Evolutionary conservation across 768 basidiomycete genomes (phyloP).

Genomic region (Lactarius hatsudake): DNA sequence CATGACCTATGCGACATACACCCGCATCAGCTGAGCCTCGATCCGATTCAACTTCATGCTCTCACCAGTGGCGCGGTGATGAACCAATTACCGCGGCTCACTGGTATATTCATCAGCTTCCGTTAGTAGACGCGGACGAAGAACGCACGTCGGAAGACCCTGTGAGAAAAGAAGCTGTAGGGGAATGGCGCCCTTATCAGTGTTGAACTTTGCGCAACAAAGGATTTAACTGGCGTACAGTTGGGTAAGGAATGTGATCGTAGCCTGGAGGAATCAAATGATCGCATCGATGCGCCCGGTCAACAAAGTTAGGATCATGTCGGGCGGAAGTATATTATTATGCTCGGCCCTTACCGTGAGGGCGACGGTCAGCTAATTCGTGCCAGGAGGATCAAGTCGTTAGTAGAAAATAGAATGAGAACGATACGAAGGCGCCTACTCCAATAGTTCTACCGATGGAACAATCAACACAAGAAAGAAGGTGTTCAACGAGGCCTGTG

Average conservation of each 20-base stretch:
- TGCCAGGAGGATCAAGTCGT: background rate
- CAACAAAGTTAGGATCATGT: background rate
- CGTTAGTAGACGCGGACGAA: background rate
- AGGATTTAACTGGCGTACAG: background rate
- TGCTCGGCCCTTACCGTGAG: slow-evolving; percentile 4
- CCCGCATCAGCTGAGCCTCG: background rate
- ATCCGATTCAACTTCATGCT: background rate
- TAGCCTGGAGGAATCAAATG: background rate
- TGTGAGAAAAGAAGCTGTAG: slow-evolving; percentile 14
- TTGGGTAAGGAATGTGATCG: slow-evolving; percentile 12
- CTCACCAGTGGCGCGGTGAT: slow-evolving; percentile 17
- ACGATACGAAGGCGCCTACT: background rate
- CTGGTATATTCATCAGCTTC: background rate
- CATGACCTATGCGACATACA: background rate
- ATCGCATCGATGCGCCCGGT: background rate
- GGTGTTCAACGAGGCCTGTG: no score
- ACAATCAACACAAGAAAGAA: background rate
- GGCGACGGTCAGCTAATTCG: slow-evolving; percentile 16
- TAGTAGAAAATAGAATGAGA: background rate
- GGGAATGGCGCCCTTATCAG: background rate
- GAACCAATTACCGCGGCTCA: slow-evolving; percentile 14
- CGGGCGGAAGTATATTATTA: no score
- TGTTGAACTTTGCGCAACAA: background rate
- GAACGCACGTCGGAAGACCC: slow-evolving; percentile 15
- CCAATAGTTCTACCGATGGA: background rate